phyloP scores from a whole-genome alignment of 2,329 filamentous ascomycete species.

The Aureobasidium subglaciale region DNA sequence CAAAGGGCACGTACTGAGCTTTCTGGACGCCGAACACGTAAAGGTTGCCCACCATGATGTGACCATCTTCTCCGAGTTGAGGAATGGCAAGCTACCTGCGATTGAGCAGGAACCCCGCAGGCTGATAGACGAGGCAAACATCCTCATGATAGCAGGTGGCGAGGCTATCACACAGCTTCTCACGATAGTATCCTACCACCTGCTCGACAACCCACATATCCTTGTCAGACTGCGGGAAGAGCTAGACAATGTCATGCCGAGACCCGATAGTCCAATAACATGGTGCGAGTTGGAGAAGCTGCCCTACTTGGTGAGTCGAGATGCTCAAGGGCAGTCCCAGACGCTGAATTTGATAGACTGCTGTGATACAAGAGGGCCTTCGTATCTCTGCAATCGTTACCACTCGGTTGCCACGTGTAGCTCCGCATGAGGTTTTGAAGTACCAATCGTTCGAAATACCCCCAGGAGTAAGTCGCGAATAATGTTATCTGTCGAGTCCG shows the following conservation, averaged over 20 bases:
- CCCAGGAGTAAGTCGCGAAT: neutral
- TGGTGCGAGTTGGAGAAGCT: conserved; percentile 18
- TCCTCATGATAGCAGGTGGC: conserved; percentile 21
- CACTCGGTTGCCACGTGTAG: conserved; percentile 19
- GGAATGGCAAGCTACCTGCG: conserved; percentile 18
- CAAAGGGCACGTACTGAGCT: neutral
- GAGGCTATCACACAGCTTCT: conserved; percentile 21
- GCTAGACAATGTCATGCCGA: conserved; percentile 5
- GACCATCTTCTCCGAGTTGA: conserved; percentile 21
- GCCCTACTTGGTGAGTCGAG: conserved; percentile 18
- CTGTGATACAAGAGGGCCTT: conserved; percentile 19
- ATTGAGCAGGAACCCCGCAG: conserved; percentile 20
- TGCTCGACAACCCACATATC: conserved; percentile 19
- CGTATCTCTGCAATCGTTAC: conserved; percentile 19
- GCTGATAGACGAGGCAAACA: conserved; percentile 22
- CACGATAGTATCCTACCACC: conserved; percentile 19
- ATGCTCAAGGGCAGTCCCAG: too few species aligned
- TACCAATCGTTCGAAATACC: neutral
- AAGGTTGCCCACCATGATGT: neutral
- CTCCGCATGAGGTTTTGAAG: conserved; percentile 13
- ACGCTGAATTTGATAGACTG: too few species aligned
- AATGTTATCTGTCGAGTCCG: neutral
- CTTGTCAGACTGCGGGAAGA: conserved; percentile 19
- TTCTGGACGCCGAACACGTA: neutral
- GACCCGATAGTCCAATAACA: neutral